Conservation (phyloP, 495 filamentous ascomycete genomes). For the Collariella sp. region DNA sequence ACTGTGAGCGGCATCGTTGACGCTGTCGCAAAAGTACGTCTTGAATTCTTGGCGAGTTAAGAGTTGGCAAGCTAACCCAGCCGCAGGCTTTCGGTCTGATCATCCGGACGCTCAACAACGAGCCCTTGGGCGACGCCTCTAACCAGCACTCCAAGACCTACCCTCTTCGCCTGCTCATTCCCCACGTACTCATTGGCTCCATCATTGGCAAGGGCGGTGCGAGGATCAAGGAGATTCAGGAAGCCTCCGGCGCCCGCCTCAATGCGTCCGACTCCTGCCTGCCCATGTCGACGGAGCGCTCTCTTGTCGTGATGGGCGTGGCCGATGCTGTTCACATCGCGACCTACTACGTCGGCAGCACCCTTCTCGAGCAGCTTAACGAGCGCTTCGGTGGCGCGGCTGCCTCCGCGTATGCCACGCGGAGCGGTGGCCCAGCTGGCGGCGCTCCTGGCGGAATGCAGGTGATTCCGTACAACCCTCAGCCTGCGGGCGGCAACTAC, state of each 20-base stretch:
- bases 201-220: conserved; percentile 96
- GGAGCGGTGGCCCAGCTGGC: conserved; percentile 85
- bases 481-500: conserved; percentile 83
- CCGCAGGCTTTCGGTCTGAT: conserved; percentile 93
- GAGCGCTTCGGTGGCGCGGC: conserved; percentile 93
- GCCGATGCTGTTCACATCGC: conserved; percentile 96
- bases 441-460: conserved; percentile 96
- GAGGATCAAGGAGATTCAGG: conserved; percentile 96
- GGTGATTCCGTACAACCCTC: conserved; percentile 89
- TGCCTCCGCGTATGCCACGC: conserved; percentile 91
- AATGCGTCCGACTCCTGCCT: conserved; percentile 94
- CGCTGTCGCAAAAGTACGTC: conserved; percentile 83
- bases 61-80: conserved; percentile 5
- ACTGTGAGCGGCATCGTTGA: conserved; percentile 94
- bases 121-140: conserved; percentile 76
- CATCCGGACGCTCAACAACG: conserved; percentile 95
- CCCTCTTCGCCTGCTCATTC: conserved; percentile 87
- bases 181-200: conserved; percentile 93
- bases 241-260: conserved; percentile 89
- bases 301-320: conserved; percentile 86
- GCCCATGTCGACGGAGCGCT: conserved; percentile 88
- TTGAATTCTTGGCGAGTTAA: not conserved
- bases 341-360: conserved; percentile 95
- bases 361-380: conserved; percentile 89
- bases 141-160: conserved; percentile 94